Conservation (phyloP, 2,329 filamentous ascomycete species). For the Ophiocordyceps camponoti-saundersi region DNA sequence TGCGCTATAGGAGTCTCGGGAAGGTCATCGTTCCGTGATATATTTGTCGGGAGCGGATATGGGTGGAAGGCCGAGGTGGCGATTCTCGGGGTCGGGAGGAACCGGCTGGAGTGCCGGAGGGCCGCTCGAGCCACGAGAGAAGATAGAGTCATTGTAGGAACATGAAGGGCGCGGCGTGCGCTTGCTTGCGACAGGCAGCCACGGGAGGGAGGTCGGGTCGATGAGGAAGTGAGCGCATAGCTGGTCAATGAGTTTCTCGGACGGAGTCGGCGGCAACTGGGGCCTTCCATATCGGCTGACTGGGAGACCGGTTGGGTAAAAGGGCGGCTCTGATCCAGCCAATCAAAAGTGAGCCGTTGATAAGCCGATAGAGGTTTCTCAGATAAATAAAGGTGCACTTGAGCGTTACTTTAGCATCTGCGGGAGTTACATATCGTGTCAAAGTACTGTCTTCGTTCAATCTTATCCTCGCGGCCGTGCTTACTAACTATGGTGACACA, state of each 20-base stretch:
- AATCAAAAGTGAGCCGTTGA: conserved; percentile 17
- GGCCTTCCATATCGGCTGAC: conserved; percentile 7
- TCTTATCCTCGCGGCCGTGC: no score
- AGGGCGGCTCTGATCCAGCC: conserved; percentile 17
- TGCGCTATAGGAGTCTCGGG: conserved; percentile 30
- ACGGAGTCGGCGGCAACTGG: conserved; percentile 11
- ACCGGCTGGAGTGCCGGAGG: conserved; percentile 22
- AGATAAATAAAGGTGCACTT: not conserved
- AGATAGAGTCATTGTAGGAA: conserved; percentile 9
- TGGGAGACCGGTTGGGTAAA: conserved; percentile 9
- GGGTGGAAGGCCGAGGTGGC: conserved; percentile 28
- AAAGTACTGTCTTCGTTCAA: no score
- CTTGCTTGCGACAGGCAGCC: not conserved
- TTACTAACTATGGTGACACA: no score
- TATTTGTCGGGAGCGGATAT: conserved; percentile 29
- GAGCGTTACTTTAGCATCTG: no score
- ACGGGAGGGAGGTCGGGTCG: not conserved
- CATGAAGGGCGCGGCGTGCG: conserved; percentile 1
- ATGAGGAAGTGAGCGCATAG: not conserved
- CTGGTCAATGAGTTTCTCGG: conserved; percentile 1
- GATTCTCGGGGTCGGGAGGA: conserved; percentile 20
- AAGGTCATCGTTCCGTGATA: conserved; percentile 23
- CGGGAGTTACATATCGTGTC: no score
- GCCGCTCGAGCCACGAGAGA: conserved; percentile 22
- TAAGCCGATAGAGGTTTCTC: conserved; percentile 6